These are phyloP conservation scores for Colletotrichum zoysiae DNA, from an alignment of 2,329 filamentous ascomycete species.

Conservation along the genomic window DNA sequence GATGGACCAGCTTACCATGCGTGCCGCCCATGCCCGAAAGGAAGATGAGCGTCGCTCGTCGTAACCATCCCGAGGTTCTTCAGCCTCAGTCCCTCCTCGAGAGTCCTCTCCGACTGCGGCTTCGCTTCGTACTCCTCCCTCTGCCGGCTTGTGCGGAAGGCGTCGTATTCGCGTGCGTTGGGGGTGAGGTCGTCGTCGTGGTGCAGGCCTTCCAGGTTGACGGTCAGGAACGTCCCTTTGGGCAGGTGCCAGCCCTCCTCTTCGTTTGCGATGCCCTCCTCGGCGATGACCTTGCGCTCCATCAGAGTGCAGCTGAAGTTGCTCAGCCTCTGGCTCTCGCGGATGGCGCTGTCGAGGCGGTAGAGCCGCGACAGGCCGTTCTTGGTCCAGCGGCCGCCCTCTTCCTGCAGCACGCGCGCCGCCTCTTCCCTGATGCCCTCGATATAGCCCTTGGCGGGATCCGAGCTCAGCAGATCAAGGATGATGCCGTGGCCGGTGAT, in stretches of 20 bases:
- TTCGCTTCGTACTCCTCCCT: conserved; percentile 54
- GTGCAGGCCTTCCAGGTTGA: conserved; percentile 60
- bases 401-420: conserved; percentile 48
- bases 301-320: conserved; percentile 61
- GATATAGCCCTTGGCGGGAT: conserved; percentile 51
- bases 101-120: conserved; percentile 46
- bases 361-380: conserved; percentile 56
- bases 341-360: conserved; percentile 64
- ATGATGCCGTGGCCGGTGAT: conserved; percentile 62
- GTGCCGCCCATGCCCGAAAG: conserved; percentile 70
- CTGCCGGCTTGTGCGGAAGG: conserved; percentile 61
- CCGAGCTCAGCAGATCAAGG: conserved; percentile 60
- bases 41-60: conserved; percentile 62
- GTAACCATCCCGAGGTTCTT: conserved; percentile 65
- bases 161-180: conserved; percentile 59
- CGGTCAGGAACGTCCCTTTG: conserved; percentile 56
- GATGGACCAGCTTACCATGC: conserved; percentile 53
- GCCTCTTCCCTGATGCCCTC: conserved; percentile 60
- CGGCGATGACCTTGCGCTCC: conserved; percentile 59
- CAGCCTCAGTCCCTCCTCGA: conserved; percentile 49
- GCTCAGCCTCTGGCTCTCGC: conserved; percentile 64
- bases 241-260: conserved; percentile 60
- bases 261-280: conserved; percentile 52
- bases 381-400: conserved; percentile 61
- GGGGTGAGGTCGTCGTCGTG: conserved; percentile 60